These are phyloP conservation scores for Chlamydomonas asymmetrica DNA, from an alignment of 139 green algal genomes.

Conservation along the genomic window DNA sequence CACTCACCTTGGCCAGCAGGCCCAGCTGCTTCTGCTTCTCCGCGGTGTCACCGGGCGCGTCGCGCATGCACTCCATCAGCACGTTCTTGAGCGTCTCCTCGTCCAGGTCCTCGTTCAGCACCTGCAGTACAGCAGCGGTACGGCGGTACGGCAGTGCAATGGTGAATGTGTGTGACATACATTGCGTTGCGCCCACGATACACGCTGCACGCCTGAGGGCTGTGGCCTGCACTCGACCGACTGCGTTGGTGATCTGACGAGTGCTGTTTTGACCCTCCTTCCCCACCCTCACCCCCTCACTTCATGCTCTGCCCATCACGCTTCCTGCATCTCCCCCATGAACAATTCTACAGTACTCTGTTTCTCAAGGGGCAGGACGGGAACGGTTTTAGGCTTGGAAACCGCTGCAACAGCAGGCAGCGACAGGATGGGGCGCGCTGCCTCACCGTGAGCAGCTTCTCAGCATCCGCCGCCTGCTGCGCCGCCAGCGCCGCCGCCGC, in stretches of 20 bases:
- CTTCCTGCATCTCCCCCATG: neutral
- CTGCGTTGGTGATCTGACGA: constrained; percentile 5
- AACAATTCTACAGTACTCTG: neutral
- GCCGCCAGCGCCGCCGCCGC: neutral
- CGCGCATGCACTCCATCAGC: constrained; percentile 57
- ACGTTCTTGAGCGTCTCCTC: constrained; percentile 54
- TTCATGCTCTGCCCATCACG: too few relatives aligned
- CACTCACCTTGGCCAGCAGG: constrained; percentile 5
- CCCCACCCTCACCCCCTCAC: neutral
- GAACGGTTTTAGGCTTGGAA: too few relatives aligned
- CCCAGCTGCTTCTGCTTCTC: constrained; percentile 4
- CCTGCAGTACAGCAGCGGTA: constrained; percentile 27
- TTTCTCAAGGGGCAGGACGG: neutral
- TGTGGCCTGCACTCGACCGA: too few relatives aligned
- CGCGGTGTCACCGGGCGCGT: constrained; percentile 33
- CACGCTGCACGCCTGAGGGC: too few relatives aligned
- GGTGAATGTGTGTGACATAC: neutral
- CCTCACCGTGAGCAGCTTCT: constrained; percentile 43
- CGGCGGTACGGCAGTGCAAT: too few relatives aligned
- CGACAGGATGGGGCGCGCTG: too few relatives aligned
- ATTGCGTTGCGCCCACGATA: neutral
- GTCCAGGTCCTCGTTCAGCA: constrained; percentile 69
- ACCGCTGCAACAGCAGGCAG: too few relatives aligned
- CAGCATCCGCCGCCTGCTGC: constrained; percentile 11
- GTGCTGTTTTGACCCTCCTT: neutral